These are phyloP conservation scores for Cercospora canescens DNA, from an alignment of 2,329 filamentous ascomycete species.

Conservation along the genomic window DNA sequence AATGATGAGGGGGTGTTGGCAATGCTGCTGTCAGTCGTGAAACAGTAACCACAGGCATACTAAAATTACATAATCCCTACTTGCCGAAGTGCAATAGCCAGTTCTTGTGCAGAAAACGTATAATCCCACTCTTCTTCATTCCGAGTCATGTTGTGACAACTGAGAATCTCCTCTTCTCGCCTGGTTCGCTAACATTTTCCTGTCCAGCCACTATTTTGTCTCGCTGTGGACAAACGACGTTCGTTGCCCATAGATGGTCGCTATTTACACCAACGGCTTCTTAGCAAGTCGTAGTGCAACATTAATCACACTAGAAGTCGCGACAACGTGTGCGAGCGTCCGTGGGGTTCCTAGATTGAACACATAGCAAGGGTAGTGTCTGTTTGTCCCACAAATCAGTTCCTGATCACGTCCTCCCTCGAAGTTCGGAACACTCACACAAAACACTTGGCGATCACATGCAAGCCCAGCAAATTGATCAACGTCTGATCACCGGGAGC, in stretches of 20 bases:
- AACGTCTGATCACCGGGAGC: conserved; percentile 31
- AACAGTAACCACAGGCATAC: too few species aligned
- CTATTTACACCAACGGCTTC: conserved; percentile 23
- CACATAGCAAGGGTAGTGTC: conserved; percentile 31
- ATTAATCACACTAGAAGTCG: conserved; percentile 32
- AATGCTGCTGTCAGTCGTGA: too few species aligned
- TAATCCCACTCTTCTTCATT: neutral
- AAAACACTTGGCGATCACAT: conserved; percentile 33
- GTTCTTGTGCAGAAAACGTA: too few species aligned
- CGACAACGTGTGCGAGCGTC: conserved; percentile 29
- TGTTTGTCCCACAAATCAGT: conserved; percentile 5
- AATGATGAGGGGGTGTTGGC: too few species aligned
- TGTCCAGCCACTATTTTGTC: too few species aligned
- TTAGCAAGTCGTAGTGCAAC: conserved; percentile 31
- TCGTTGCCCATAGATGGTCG: neutral
- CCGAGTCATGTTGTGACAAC: neutral
- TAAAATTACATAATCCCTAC: neutral
- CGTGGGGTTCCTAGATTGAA: conserved; percentile 27
- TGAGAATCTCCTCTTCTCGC: neutral
- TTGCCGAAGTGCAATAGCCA: neutral
- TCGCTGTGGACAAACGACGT: too few species aligned
- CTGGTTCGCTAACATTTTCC: neutral
- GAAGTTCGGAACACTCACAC: conserved; percentile 22
- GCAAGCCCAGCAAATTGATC: conserved; percentile 34
- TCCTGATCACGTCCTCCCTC: neutral